Evolutionary conservation across 2,329 filamentous ascomycete species (phyloP), one percentile per base, ranked within the genome.

Genomic region (Alternaria ethzedia): DNA sequence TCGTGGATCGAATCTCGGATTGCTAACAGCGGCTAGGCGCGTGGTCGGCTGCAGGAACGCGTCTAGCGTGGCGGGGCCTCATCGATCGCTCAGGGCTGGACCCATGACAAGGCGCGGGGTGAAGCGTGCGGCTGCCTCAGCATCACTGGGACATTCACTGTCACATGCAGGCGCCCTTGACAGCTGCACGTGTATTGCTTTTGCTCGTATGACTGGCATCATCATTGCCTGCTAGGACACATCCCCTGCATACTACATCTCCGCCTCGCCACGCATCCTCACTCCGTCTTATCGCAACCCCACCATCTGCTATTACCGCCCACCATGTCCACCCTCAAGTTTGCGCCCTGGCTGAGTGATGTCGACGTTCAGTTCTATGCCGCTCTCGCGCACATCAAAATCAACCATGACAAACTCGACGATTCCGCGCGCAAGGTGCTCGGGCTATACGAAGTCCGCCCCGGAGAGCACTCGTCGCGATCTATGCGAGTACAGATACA

Each of bases 331-430:
- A 76, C 80, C 20, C 75, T 92, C 79, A 88, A 90, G 83, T 99
- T 94, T 81, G 93, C 93, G 64, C 91, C 95, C 1, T 98, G 97
- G 85, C 88, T 90, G 44, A 97, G 95, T 52, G 93, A 97, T 82
- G 94, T 98, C 76, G 96, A 99, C 79, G 86, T 98, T 46, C 93
- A 94, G 47, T 99, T 99, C 82, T 99, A 97, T 79, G 91, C 92
- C 49, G 90, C 93, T 6, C 88, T 99, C n/a, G 96, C 96, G 63
- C 89, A 91, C 6, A 91, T 91, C 70, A 99, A 99, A 83, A 93
- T 99, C 78, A 94, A 98, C 79, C 91, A 97, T 86, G 96, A 97
- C 83, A 97, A 94, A 82, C 92, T 99, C 55, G 92, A 97, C 83
- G 95, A 97, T 80, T 97, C 94, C 10, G 92, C 94, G 23, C 91